Base-by-base conservation (phyloP, 768 basidiomycete genomes). In the Exidia glandulosa region DNA sequence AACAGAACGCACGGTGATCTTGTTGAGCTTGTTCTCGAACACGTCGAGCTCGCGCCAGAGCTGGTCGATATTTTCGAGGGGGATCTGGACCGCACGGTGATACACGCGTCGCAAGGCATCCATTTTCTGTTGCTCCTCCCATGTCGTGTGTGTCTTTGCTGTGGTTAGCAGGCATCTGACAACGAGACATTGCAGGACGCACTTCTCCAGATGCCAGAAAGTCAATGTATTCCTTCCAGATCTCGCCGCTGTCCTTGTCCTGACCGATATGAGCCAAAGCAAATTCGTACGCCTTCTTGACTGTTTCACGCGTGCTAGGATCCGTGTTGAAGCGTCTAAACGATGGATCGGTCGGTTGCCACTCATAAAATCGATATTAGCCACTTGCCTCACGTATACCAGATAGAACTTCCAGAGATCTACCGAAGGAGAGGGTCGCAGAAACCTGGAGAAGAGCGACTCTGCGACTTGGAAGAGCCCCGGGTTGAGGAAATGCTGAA, bases 111-210 rank as follows among this genome's bases (percentile, higher is more conserved):
- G 84, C 3, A 98, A 76, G 1, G 85, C 82, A 64, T 96, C 95
- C 87, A 93, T 94, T 70, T 93, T 92, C 68, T 95, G 91, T 66
- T 94, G 90, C 64, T 88, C 86, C 70, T 98, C 95, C 94, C 94
- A 97, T 23, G 92, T 91, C 29, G 87, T 89, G 13, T 80, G 81
- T 0, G 87, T 78, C 84, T 83, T 65, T 16, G 32, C 6, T 25
- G 29, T 23, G 57, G 37, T n/a, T n/a, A n/a, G n/a, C n/a, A n/a
- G n/a, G n/a, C n/a, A n/a, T n/a, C n/a, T n/a, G n/a, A n/a, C n/a
- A n/a, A n/a, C n/a, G n/a, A n/a, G n/a, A n/a, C n/a, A n/a, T n/a
- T n/a, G n/a, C n/a, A n/a, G n/a, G 33, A 69, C 85, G 67, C 65
- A 89, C 90, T 75, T 88, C 88, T 45, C 84, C 87, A 19, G 84